Base-by-base conservation (phyloP, 139 green algal genomes). In the Chlorella sorokiniana region DNA sequence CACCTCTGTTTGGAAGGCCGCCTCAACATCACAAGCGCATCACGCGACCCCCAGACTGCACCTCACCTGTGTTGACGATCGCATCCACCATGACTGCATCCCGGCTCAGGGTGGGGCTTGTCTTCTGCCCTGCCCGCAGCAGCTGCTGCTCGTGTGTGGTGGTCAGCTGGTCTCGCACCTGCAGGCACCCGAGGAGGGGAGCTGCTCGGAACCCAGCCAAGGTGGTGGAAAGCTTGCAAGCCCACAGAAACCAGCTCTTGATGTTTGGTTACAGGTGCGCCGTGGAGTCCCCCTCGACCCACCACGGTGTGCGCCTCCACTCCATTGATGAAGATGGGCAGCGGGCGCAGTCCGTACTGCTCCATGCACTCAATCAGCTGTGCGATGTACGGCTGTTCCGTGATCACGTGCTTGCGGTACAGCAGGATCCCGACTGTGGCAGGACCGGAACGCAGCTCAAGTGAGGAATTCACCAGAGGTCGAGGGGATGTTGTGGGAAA, bases 321-420 rank as follows among this genome's bases (percentile, higher is more conserved):
- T 52, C 86, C 96, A 74, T 98, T 99, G 86, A 99, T 99, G 91
- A 99, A 98, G 40, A 98, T 91, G 42, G 95, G 94, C 20, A 98
- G 27, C n/a, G 85, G 93, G 20, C 91, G 64, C 31, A 96, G 44
- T 1, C 93, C 93, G 72, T 93, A 81, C 67, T 69, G 75, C 85
- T 96, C 92, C 84, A 95, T 84, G 31, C 70, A 83, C 14, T 72
- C 44, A 0, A 95, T 87, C 27, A 97, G 82, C 81, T 96, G 87
- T 7, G 62, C 41, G 64, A 99, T 93, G 90, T 99, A 81, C 23
- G 84, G 79, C 79, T 95, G 92, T 9, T 89, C 83, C 4, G 96
- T 99, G 76, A 99, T 97, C 69, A 99, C 97, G 85, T 99, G 97
- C 89, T 99, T 99, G 81, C 97, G 90, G 89, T 99, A 99, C 78